These are phyloP conservation scores for Penicillium verrucosum DNA, from an alignment of 2,329 filamentous ascomycete genomes.

Conservation along the genomic window DNA sequence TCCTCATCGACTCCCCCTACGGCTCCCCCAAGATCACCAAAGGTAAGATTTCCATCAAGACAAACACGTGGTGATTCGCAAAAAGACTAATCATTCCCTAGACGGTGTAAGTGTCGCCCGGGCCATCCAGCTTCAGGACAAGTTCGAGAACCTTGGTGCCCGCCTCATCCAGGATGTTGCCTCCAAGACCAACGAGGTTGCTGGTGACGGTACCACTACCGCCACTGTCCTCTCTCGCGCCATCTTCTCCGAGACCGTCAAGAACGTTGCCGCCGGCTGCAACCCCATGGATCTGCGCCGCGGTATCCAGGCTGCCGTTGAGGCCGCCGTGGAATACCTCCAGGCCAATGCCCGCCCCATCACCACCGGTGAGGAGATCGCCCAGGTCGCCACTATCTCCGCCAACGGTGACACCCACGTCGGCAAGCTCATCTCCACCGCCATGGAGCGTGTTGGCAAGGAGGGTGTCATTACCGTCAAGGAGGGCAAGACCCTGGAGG, in stretches of 20 bases:
- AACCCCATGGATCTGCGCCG: slow-evolving; percentile 99
- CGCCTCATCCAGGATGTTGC: slow-evolving; percentile 96
- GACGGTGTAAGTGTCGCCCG: slow-evolving; percentile 87
- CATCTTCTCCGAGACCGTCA: slow-evolving; percentile 99
- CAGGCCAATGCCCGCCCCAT: slow-evolving; percentile 97
- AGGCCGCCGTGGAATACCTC: slow-evolving; percentile 89
- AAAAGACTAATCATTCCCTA: slow-evolving; percentile 35
- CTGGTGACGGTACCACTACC: slow-evolving; percentile 97
- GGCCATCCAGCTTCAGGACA: slow-evolving; percentile 91
- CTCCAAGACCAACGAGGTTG: slow-evolving; percentile 98
- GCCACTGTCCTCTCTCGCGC: slow-evolving; percentile 94
- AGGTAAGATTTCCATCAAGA: slow-evolving; percentile 58
- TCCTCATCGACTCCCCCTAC: slow-evolving; percentile 96
- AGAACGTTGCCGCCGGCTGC: slow-evolving; percentile 98
- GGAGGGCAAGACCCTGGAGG: slow-evolving; percentile 97
- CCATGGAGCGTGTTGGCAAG: slow-evolving; percentile 99
- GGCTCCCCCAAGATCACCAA: slow-evolving; percentile 99
- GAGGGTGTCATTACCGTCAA: slow-evolving; percentile 99
- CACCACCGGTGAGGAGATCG: slow-evolving; percentile 94
- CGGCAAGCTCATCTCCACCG: slow-evolving; percentile 90
- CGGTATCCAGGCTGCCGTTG: slow-evolving; percentile 94
- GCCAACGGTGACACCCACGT: slow-evolving; percentile 96
- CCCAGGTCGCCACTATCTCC: slow-evolving; percentile 96
- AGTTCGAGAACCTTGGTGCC: slow-evolving; percentile 99
- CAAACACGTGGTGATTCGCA: neutral